A percentile compares a stretch with the other conserved stretches of the same genome.
Conservation (phyloP, 2,329 filamentous ascomycete species). For the Calonectria hongkongensis region DNA sequence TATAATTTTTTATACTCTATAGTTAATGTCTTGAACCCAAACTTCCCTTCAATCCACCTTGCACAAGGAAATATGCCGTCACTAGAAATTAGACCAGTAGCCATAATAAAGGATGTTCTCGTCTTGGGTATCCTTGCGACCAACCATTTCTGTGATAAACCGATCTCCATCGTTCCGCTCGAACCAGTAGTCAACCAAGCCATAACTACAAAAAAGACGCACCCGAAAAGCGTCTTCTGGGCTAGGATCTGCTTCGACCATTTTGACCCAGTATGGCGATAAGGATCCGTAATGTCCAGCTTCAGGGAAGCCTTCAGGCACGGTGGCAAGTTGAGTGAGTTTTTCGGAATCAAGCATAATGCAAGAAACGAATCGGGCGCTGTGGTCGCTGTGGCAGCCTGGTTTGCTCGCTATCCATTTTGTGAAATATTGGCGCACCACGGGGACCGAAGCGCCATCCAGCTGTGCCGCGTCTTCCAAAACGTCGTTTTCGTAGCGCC, state of each 20-base stretch:
- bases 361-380: neutral
- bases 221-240: neutral
- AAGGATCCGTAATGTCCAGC: neutral
- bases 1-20: no score
- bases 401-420: neutral
- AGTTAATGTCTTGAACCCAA: no score
- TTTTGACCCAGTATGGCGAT: neutral
- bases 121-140: no score
- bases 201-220: neutral
- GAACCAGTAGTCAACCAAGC: neutral
- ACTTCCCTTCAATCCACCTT: no score
- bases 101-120: no score
- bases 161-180: neutral
- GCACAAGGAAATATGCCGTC: no score
- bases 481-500: neutral
- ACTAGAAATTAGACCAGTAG: no score
- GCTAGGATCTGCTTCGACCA: neutral
- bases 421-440: neutral
- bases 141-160: no score
- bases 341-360: neutral
- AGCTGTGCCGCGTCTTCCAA: neutral
- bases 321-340: neutral
- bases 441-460: neutral
- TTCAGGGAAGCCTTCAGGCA: neutral
- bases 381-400: rapidly evolving